These are phyloP conservation scores for Mesotaenium endlicherianum DNA, from an alignment of 139 green algal genomes.

Conservation along the genomic window DNA sequence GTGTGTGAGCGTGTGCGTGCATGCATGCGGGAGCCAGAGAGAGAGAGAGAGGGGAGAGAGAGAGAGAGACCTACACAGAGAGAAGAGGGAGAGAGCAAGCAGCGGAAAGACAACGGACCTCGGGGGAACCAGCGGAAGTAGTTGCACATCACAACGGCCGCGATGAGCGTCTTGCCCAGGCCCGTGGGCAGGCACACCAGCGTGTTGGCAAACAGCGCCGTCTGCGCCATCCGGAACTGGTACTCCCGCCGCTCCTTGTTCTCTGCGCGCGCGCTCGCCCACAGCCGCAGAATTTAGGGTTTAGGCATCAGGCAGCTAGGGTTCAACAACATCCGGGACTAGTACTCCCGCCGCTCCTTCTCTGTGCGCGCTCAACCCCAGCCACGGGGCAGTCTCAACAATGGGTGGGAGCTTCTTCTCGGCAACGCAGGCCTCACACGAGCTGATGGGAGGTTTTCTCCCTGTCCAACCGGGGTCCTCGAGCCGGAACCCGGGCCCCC, in stretches of 20 bases:
- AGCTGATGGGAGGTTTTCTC: no score
- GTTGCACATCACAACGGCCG: conserved; percentile 92
- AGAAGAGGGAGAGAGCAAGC: not conserved
- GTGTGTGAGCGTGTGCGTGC: no score
- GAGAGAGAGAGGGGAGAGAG: not conserved
- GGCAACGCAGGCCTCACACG: not conserved
- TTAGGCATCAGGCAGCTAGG: no score
- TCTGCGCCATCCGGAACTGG: conserved; percentile 53
- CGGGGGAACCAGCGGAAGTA: conserved; percentile 88
- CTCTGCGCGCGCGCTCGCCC: not conserved
- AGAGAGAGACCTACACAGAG: no score
- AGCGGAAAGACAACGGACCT: conserved; percentile 36
- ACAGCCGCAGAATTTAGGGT: not conserved
- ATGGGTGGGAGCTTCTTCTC: not conserved
- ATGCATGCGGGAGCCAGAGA: no score
- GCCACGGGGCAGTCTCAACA: not conserved
- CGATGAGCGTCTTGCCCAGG: conserved; percentile 95
- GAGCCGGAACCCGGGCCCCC: no score
- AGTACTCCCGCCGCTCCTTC: not conserved
- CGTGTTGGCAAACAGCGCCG: conserved; percentile 83
- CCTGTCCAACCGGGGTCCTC: no score
- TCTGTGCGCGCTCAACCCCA: not conserved
- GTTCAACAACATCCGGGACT: not conserved
- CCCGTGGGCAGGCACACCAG: conserved; percentile 93
- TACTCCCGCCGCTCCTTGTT: conserved; percentile 49